These are phyloP conservation scores for Gautieria morchelliformis DNA, from an alignment of 768 basidiomycete genomes.

Conservation along the genomic window DNA sequence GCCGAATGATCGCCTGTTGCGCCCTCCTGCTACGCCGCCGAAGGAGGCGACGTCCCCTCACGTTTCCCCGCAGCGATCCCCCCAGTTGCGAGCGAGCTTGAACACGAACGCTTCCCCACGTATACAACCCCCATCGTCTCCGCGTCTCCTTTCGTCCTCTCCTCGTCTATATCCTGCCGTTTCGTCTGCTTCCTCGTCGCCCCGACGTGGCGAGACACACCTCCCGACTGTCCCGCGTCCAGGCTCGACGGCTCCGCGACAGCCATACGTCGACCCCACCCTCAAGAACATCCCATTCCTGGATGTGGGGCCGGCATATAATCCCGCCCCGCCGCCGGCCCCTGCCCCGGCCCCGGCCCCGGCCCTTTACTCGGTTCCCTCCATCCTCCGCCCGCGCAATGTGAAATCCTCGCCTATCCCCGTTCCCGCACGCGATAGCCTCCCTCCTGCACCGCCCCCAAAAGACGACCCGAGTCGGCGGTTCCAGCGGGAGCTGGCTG, in stretches of 20 bases:
- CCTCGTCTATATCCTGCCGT: background rate
- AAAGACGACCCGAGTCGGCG: background rate
- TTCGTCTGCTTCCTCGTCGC: background rate
- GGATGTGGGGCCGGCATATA: conserved; percentile 5
- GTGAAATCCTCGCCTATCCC: conserved; percentile 5
- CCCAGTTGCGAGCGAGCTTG: background rate
- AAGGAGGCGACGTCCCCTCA: conserved; percentile 5
- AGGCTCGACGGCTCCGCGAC: background rate
- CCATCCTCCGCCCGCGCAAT: conserved; percentile 7
- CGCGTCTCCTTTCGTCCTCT: background rate
- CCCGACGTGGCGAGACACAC: background rate
- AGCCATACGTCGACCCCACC: conserved; percentile 1
- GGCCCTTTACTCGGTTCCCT: conserved; percentile 7
- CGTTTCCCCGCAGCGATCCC: background rate
- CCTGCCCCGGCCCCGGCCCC: background rate
- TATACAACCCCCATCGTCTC: background rate
- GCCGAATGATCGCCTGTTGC: conserved; percentile 7
- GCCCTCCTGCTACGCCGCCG: conserved; percentile 4
- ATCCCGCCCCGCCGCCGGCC: background rate
- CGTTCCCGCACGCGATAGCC: background rate
- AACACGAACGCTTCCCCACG: background rate
- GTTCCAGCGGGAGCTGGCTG: conserved; percentile 5
- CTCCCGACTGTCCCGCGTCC: background rate
- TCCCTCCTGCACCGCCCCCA: background rate
- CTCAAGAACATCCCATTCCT: conserved; percentile 6